phyloP scores from a whole-genome alignment of 164 flowering plant species.

The Hamamelis virginiana region DNA sequence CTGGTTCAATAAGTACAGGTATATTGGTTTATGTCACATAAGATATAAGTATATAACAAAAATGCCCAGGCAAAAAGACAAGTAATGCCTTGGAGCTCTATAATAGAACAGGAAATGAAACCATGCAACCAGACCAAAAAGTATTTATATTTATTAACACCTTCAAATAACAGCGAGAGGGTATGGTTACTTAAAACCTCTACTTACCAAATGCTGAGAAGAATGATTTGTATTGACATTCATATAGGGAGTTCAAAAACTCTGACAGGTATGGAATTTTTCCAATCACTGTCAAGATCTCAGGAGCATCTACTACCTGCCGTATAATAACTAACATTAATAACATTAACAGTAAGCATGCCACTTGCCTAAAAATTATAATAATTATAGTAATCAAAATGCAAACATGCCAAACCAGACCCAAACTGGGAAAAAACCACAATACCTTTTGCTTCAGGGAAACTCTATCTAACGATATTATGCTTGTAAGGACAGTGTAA shows the following conservation, averaged over 20 bases:
- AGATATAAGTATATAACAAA: background rate
- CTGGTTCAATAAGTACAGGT: background rate
- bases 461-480: constrained; percentile 91
- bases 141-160: background rate
- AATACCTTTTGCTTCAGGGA: constrained; percentile 88
- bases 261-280: constrained; percentile 82
- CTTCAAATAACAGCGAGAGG: background rate
- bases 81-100: background rate
- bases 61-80: background rate
- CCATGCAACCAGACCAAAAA: background rate
- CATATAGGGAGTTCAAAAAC: constrained; percentile 85
- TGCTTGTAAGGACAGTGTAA: constrained; percentile 90
- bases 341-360: background rate
- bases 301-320: constrained; percentile 99
- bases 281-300: constrained; percentile 89
- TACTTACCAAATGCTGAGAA: constrained; percentile 89
- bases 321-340: constrained; percentile 3
- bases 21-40: background rate
- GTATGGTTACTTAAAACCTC: background rate
- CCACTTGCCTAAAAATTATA: background rate
- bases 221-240: constrained; percentile 88
- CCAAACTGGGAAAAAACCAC: background rate
- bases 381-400: background rate
- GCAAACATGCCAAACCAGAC: background rate
- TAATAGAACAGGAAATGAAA: background rate